Percentiles rank a stretch among this genome's conserved stretches.
Conservation (phyloP, 495 filamentous ascomycete species). For the Penicillium atrosanguineum region DNA sequence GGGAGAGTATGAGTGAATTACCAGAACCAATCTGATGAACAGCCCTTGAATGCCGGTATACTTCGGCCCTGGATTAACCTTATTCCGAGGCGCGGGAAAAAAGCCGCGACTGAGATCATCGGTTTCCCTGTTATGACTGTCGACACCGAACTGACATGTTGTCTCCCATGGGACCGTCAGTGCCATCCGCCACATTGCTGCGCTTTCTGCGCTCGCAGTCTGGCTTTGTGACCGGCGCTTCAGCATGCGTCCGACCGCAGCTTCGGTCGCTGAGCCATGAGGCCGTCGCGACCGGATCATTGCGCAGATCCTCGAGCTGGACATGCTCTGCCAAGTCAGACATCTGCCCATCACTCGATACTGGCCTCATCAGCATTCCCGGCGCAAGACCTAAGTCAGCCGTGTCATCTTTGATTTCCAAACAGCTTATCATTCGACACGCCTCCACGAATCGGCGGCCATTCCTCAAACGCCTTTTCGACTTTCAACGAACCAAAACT, state of each 20-base stretch:
- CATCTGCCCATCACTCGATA: constrained; percentile 10
- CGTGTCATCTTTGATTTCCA: neutral
- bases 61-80: constrained; percentile 15
- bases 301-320: constrained; percentile 26
- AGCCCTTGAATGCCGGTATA: neutral
- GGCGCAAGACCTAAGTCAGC: constrained; percentile 12
- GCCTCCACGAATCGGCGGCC: constrained; percentile 43
- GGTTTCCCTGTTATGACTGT: constrained; percentile 8
- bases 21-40: neutral
- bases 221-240: constrained; percentile 49
- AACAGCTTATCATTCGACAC: constrained; percentile 28
- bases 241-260: constrained; percentile 21
- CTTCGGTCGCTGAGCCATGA: constrained; percentile 6
- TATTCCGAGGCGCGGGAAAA: constrained; percentile 26
- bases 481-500: constrained; percentile 32
- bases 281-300: constrained; percentile 13
- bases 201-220: constrained; percentile 62
- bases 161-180: constrained; percentile 38
- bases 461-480: constrained; percentile 58
- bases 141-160: constrained; percentile 35
- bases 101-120: constrained; percentile 24
- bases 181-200: constrained; percentile 58
- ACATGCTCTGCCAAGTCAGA: constrained; percentile 14
- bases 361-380: constrained; percentile 4
- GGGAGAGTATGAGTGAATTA: neutral